These are phyloP conservation scores for Myxozyma mucilagina DNA, from an alignment of 805 yeast genomes.

Conservation along the genomic window DNA sequence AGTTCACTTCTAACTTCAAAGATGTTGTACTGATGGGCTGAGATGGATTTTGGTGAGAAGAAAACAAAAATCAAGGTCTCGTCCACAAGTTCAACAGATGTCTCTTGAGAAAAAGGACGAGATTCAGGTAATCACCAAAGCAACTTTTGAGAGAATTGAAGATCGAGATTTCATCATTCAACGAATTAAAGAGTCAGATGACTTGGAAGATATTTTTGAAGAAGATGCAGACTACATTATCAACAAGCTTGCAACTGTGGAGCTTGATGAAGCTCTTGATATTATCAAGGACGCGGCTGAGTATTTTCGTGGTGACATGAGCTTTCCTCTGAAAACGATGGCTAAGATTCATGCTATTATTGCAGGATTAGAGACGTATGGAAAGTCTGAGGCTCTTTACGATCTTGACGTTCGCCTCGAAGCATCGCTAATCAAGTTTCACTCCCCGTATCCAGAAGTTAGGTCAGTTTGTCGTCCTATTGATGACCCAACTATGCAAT, in stretches of 20 bases:
- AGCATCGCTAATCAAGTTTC: conserved; percentile 46
- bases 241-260: conserved; percentile 1
- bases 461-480: conserved; percentile 37
- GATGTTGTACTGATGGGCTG: too few species aligned
- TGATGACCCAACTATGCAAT: conserved; percentile 50
- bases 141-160: not conserved
- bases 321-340: conserved; percentile 45
- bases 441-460: conserved; percentile 63
- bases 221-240: conserved; percentile 18
- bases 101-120: conserved; percentile 11
- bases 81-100: too few species aligned
- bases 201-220: conserved; percentile 7
- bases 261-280: conserved; percentile 40
- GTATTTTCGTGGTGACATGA: conserved; percentile 48
- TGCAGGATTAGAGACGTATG: conserved; percentile 15
- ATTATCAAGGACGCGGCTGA: conserved; percentile 43
- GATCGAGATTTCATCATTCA: conserved; percentile 15
- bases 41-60: too few species aligned
- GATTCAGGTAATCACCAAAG: not conserved
- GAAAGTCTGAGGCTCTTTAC: not conserved
- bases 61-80: too few species aligned
- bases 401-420: conserved; percentile 44
- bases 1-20: too few species aligned
- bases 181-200: conserved; percentile 12
- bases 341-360: conserved; percentile 36